phyloP scores from a whole-genome alignment of 345 rosid genomes.

The Acer saccharum region DNA sequence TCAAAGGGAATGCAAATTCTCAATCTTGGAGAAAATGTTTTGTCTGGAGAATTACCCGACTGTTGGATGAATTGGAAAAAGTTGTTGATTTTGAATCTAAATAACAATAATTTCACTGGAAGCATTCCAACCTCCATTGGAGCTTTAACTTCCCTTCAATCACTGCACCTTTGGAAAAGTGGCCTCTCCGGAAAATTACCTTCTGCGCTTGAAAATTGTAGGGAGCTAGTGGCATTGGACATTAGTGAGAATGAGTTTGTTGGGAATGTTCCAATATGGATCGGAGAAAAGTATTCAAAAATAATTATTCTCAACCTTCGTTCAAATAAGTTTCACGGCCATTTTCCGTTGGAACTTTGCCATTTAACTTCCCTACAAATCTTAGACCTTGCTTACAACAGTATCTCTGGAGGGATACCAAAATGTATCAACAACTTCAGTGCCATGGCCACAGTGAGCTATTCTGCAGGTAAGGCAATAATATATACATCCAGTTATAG shows the following conservation, averaged over 20 bases:
- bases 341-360: slow-evolving; percentile 22
- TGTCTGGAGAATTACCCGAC: too few relatives aligned
- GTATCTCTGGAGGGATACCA: background rate
- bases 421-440: background rate
- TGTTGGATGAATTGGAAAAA: too few relatives aligned
- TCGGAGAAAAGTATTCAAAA: background rate
- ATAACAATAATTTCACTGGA: too few relatives aligned
- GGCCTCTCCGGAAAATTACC: background rate
- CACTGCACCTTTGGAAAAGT: too few relatives aligned
- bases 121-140: too few relatives aligned
- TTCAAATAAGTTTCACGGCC: slow-evolving; percentile 28
- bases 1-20: too few relatives aligned
- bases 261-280: slow-evolving; percentile 13
- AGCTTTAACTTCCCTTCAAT: too few relatives aligned
- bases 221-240: background rate
- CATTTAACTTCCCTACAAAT: background rate
- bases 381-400: background rate
- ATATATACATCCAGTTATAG: background rate
- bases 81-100: too few relatives aligned
- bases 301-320: slow-evolving; percentile 9
- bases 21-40: too few relatives aligned
- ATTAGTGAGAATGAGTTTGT: background rate
- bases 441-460: background rate
- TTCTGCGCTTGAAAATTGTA: background rate
- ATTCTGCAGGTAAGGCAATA: background rate